Evolutionary conservation across 1,284 basidiomycete genomes (phyloP).

Genomic region (Trichosporon ovoides): DNA sequence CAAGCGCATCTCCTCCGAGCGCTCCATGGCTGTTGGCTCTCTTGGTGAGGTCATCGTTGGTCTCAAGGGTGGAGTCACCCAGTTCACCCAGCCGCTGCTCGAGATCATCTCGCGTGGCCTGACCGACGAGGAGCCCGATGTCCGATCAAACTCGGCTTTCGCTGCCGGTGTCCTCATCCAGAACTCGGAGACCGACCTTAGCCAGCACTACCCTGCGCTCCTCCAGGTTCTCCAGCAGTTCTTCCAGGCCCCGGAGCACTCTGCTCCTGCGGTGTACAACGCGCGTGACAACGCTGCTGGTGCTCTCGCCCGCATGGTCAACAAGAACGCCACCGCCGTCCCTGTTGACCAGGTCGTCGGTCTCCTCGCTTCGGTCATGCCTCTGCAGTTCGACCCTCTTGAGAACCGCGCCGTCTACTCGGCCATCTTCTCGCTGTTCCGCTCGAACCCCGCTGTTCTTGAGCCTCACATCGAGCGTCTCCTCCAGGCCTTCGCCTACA

Average conservation of each 20-base stretch:
- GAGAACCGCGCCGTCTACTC: slow-evolving; percentile 88
- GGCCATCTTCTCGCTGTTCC: slow-evolving; percentile 83
- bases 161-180: slow-evolving; percentile 88
- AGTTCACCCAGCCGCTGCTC: slow-evolving; percentile 71
- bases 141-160: slow-evolving; percentile 94
- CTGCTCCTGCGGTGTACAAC: slow-evolving; percentile 61
- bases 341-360: slow-evolving; percentile 85
- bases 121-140: slow-evolving; percentile 79
- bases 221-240: slow-evolving; percentile 75
- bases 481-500: slow-evolving; percentile 74
- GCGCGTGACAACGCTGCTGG: slow-evolving; percentile 95
- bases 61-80: slow-evolving; percentile 80
- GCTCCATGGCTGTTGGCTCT: slow-evolving; percentile 87
- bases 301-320: slow-evolving; percentile 81
- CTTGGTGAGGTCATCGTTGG: slow-evolving; percentile 93
- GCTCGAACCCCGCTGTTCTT: slow-evolving; percentile 63
- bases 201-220: slow-evolving; percentile 71
- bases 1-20: slow-evolving; percentile 80
- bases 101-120: slow-evolving; percentile 77
- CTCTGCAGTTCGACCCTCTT: slow-evolving; percentile 79
- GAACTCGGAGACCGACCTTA: slow-evolving; percentile 77
- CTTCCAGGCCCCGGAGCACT: slow-evolving; percentile 61
- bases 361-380: slow-evolving; percentile 73
- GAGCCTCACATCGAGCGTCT: slow-evolving; percentile 75
- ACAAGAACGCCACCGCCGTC: slow-evolving; percentile 72